phyloP scores from a whole-genome alignment of 805 yeast genomes.

The Wickerhamomyces bovis region DNA sequence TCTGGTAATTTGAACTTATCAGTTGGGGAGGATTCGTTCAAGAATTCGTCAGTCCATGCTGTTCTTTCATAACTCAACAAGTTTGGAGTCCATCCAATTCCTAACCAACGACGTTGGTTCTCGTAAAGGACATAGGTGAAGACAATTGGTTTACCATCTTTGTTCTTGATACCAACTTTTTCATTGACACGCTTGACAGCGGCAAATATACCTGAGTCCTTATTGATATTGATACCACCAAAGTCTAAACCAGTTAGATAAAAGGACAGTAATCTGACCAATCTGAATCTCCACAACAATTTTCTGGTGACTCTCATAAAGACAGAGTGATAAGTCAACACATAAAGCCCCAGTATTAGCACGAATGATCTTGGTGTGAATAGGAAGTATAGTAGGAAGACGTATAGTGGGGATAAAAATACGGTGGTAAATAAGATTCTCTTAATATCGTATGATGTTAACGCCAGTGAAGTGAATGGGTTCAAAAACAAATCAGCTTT shows the following conservation, averaged over 20 bases:
- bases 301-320: constrained; percentile 80
- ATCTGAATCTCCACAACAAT: constrained; percentile 76
- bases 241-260: constrained; percentile 86
- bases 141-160: constrained; percentile 49
- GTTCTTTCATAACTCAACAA: constrained; percentile 88
- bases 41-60: constrained; percentile 95
- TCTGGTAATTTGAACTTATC: constrained; percentile 79
- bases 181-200: constrained; percentile 36
- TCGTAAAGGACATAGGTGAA: constrained; percentile 92
- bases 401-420: constrained; percentile 79
- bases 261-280: constrained; percentile 65
- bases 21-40: constrained; percentile 76
- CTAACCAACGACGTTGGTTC: constrained; percentile 95
- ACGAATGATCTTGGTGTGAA: constrained; percentile 66
- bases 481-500: constrained; percentile 71
- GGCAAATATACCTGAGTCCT: constrained; percentile 36
- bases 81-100: constrained; percentile 96
- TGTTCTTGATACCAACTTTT: constrained; percentile 26
- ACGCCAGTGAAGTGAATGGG: constrained; percentile 72
- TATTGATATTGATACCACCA: constrained; percentile 37
- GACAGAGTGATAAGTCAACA: constrained; percentile 80
- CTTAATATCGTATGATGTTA: constrained; percentile 73
- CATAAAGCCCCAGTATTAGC: constrained; percentile 48
- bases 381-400: constrained; percentile 59
- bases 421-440: constrained; percentile 78